Conservation (phyloP, 2,329 filamentous ascomycete species). For the Colletotrichum eremochloae region DNA sequence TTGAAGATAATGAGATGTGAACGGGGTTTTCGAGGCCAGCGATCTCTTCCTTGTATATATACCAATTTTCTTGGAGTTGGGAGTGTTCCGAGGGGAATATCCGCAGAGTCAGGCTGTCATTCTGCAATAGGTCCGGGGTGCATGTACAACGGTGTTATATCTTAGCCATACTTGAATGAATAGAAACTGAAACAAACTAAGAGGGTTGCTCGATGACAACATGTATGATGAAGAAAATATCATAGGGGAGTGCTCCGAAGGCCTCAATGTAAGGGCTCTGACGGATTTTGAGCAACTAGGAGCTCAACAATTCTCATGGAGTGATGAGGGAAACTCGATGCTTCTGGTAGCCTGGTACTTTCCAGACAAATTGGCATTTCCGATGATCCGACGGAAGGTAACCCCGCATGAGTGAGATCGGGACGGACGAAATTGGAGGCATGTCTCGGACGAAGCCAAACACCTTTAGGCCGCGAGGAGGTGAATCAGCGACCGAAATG, state of each 20-base stretch:
- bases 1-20: constrained; percentile 67
- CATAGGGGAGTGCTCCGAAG: background rate
- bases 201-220: background rate
- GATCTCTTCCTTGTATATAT: constrained; percentile 34
- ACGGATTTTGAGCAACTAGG: background rate
- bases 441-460: background rate
- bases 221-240: background rate
- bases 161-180: constrained; percentile 16
- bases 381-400: background rate
- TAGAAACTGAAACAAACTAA: background rate
- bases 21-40: background rate
- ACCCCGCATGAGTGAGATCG: background rate
- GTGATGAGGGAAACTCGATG: background rate
- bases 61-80: constrained; percentile 14
- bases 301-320: constrained; percentile 25
- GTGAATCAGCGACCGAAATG: background rate
- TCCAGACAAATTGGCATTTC: background rate
- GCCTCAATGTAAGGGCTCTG: too few relatives aligned
- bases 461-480: background rate
- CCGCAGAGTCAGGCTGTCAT: constrained; percentile 28
- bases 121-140: constrained; percentile 37
- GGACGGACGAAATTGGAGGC: background rate
- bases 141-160: constrained; percentile 32
- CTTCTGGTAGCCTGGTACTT: constrained; percentile 12
- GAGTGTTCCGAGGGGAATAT: constrained; percentile 39